Conservation (phyloP, 768 basidiomycete genomes). For the Russula brevipes region DNA sequence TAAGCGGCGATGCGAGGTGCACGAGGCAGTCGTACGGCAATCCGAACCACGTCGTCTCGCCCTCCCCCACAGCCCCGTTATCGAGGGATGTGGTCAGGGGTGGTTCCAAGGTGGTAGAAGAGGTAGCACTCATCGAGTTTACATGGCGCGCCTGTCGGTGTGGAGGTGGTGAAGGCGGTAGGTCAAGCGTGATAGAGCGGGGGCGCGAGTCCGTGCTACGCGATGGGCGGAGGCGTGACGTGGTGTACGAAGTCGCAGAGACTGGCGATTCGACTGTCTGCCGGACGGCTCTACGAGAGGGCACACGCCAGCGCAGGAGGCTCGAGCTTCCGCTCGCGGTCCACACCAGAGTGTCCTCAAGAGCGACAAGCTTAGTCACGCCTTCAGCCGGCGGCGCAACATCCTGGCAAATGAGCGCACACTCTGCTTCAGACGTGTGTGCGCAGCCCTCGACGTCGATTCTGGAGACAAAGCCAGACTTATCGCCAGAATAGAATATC, state of each 20-base stretch:
- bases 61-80: constrained; percentile 24
- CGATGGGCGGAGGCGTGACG: constrained; percentile 14
- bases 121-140: constrained; percentile 22
- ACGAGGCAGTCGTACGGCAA: constrained; percentile 71
- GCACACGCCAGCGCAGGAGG: constrained; percentile 77
- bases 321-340: constrained; percentile 81
- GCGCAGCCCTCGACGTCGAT: constrained; percentile 83
- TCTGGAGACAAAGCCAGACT: constrained; percentile 81
- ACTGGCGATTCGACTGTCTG: constrained; percentile 21
- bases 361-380: constrained; percentile 75
- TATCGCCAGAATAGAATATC: constrained; percentile 92
- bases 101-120: background rate
- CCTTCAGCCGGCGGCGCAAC: constrained; percentile 47
- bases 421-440: constrained; percentile 86
- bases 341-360: constrained; percentile 86
- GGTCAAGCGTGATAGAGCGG: constrained; percentile 22
- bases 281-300: constrained; percentile 42
- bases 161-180: constrained; percentile 18
- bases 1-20: constrained; percentile 60
- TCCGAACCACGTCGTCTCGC: constrained; percentile 44
- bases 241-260: background rate
- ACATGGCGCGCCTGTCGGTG: constrained; percentile 28
- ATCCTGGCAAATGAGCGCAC: constrained; percentile 73
- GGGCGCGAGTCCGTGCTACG: constrained; percentile 21
- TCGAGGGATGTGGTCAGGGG: constrained; percentile 10